Base-by-base conservation (phyloP, 2,329 filamentous ascomycete species). In the Paraconiothyrium brasiliense region DNA sequence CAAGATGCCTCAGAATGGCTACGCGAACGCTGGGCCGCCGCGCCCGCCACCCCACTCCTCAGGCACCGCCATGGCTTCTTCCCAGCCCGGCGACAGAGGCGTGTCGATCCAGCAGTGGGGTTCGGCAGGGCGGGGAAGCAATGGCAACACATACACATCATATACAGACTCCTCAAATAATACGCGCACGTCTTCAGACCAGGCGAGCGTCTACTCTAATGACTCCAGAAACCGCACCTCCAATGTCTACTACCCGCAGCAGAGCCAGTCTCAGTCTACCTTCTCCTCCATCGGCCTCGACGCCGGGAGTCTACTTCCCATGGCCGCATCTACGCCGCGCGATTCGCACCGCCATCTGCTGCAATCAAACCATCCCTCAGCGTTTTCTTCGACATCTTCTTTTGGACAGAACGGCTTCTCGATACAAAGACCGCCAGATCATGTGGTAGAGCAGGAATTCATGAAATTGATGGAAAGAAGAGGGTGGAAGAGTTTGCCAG, bases 401-500 rank as follows among this genome's bases (percentile, higher is more conserved):
- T 84, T 86, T 67, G 77, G 78, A 1, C 83, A 84, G 3, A 84
- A 86, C 24, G 84, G 83, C n/a, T 85, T 86, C 69, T 76, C 89
- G 65, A 87, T 95, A 55, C 86, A 89, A 50, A 88, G 91, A 70
- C 93, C 93, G 16, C 86, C 89, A 57, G 92, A 96, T 76, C 87
- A 89, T 61, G 82, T 97, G 14, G 91, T 97, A 49, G 93, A 98
- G 76, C 89, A 94, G 74, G 92, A 97, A 83, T 98, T 98, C 74
- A 84, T 94, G 72, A 90, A 93, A 56, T 83, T 99, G 67, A 98
- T 99, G 95, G 92, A 97, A 74, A 97, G 97, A 81, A 89, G 95
- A 81, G 95, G 94, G 67, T 98, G 94, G 92, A 95, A 97, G 81
- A 96, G 96, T 79, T 83, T 99, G 67, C 95, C 95, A 5, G 95